Evolutionary conservation across 2,329 filamentous ascomycete species (phyloP).

Genomic region (Daldinia sp.): DNA sequence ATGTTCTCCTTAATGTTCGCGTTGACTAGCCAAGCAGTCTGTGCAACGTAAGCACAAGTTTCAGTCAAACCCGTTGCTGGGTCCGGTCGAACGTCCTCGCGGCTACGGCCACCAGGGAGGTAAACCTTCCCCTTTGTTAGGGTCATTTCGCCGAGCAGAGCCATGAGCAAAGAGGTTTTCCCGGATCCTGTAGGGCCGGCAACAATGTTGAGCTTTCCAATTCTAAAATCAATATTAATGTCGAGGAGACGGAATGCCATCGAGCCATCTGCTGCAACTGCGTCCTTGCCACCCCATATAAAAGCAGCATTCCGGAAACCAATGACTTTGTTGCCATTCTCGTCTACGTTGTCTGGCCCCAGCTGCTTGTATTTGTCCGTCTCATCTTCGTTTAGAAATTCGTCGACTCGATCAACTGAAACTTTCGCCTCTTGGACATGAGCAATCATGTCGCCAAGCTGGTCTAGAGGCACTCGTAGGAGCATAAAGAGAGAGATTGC

Average conservation of each 20-base stretch:
- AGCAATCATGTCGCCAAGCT: slow-evolving; percentile 97
- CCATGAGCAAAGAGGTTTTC: slow-evolving; percentile 97
- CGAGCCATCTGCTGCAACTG: slow-evolving; percentile 72
- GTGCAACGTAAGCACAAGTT: slow-evolving; percentile 94
- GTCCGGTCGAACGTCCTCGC: slow-evolving; percentile 85
- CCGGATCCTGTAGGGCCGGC: slow-evolving; percentile 93
- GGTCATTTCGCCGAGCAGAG: slow-evolving; percentile 95
- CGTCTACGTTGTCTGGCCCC: slow-evolving; percentile 74
- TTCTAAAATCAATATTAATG: slow-evolving; percentile 82
- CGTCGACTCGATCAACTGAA: slow-evolving; percentile 94
- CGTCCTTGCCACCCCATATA: slow-evolving; percentile 83
- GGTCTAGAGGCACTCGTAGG: slow-evolving; percentile 91
- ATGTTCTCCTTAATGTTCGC: slow-evolving; percentile 97
- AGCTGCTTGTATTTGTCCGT: slow-evolving; percentile 95
- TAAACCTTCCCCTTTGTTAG: slow-evolving; percentile 82
- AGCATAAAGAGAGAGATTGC: slow-evolving; percentile 96
- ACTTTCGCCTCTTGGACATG: slow-evolving; percentile 98
- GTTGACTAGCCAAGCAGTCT: slow-evolving; percentile 97
- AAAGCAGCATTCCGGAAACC: slow-evolving; percentile 88
- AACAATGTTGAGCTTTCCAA: slow-evolving; percentile 91
- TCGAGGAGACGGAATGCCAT: slow-evolving; percentile 87
- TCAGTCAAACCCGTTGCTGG: slow-evolving; percentile 89
- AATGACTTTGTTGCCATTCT: slow-evolving; percentile 78
- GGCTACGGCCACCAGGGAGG: slow-evolving; percentile 85
- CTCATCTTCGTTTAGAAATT: slow-evolving; percentile 92